Conservation (phyloP, 768 basidiomycete species). For the Kwoniella shandongensis region DNA sequence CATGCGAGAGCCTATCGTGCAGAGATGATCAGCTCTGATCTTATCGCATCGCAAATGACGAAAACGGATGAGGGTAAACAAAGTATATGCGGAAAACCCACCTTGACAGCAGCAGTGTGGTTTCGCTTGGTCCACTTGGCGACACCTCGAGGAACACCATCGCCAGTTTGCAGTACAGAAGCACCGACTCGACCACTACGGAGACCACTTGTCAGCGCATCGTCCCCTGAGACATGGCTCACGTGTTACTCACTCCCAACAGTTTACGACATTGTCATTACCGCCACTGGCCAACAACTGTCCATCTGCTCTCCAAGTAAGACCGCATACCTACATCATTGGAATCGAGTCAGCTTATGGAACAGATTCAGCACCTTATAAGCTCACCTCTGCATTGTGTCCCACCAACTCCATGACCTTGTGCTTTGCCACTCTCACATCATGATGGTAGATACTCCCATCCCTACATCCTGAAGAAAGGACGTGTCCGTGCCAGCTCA, state of each 20-base stretch:
- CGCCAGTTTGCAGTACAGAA: constrained; percentile 44
- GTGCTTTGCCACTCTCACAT: constrained; percentile 82
- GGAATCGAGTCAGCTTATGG: not conserved
- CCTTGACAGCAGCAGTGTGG: constrained; percentile 76
- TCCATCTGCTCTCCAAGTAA: constrained; percentile 85
- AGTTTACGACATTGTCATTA: constrained; percentile 96
- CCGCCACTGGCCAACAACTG: constrained; percentile 88
- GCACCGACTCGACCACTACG: constrained; percentile 50
- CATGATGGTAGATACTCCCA: constrained; percentile 95
- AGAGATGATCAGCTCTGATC: not conserved
- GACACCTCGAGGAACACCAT: constrained; percentile 48
- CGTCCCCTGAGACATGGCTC: constrained; percentile 28
- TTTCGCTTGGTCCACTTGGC: constrained; percentile 88
- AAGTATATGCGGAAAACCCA: no score
- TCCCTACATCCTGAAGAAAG: constrained; percentile 86
- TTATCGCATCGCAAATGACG: not conserved
- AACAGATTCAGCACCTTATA: not conserved
- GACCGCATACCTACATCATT: constrained; percentile 62
- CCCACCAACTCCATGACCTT: constrained; percentile 87
- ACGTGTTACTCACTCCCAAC: constrained; percentile 83
- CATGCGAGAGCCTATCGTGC: constrained; percentile 79
- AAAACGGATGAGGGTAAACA: not conserved
- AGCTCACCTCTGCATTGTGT: constrained; percentile 77
- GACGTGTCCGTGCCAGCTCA: constrained; percentile 85
- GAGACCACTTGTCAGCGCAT: constrained; percentile 24